Evolutionary conservation across 257 asterid genomes (phyloP), one percentile per base, ranked within the genome.

Genomic region (Primulina eburnea): DNA sequence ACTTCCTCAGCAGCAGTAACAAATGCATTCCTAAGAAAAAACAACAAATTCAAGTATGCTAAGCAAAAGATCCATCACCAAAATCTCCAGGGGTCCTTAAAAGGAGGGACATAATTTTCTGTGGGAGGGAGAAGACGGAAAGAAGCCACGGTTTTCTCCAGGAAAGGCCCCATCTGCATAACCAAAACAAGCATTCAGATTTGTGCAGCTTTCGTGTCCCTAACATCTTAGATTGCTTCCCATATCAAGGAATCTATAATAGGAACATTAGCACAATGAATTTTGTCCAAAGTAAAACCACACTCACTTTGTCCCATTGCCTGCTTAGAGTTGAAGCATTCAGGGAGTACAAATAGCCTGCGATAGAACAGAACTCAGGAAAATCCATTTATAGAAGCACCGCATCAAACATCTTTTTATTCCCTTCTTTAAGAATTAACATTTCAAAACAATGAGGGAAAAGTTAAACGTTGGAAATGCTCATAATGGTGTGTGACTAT

Each of bases 61-160:
- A 64, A 37, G 30, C 30, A 2, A 28, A 28, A 28, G 2, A 28
- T 28, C 30, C 3, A 20, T 86, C 93, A 90, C 97, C 97, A 90
- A 84, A 92, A 90, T 80, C 98, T 90, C 97, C 97, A 90, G 1
- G 98, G 97, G 71, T 92, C 98, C 85, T 88, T 87, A 80, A 71
- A 89, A 5, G 99, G 99, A 63, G 97, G 99, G 56, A 94, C 97
- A 75, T 94, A 94, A 63, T 78, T 85, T 70, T 94, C 96, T 20
- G 95, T 89, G 16, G 97, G 95, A 78, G 97, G 85, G 34, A 86
- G 80, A 77, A 94, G 96, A 26, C 87, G 87, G 75, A 93, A 93
- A 34, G 99, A 94, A 5, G 81, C 91, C 61, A 84, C 92, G 0
- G 92, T 81, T 76, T 90, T 86, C 78, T 82, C 80, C 78, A 94